Percentiles rank a stretch among this genome's conserved stretches.
Conservation (phyloP, 352 stramenopile species). For the Phytophthora melonis region DNA sequence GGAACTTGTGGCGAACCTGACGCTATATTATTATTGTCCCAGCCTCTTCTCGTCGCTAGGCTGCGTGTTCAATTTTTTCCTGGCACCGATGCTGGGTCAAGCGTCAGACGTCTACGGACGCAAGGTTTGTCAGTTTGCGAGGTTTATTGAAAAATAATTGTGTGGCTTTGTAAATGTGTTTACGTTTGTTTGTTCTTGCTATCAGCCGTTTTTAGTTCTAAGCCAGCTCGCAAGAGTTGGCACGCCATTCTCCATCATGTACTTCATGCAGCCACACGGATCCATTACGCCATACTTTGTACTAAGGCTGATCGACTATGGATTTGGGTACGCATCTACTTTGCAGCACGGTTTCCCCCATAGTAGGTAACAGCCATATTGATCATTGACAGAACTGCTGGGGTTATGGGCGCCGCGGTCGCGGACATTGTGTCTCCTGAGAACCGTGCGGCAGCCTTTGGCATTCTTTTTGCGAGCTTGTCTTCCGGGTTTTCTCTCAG, state of each 20-base stretch:
- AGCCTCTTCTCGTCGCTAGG: conserved; percentile 77
- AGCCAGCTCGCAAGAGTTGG: conserved; percentile 69
- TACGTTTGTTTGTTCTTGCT: not conserved
- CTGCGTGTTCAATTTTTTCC: conserved; percentile 67
- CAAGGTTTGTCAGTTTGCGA: conserved; percentile 54
- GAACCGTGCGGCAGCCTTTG: conserved; percentile 69
- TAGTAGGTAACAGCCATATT: not conserved
- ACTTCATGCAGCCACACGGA: conserved; percentile 64
- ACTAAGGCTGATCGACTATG: conserved; percentile 66
- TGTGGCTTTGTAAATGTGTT: not conserved
- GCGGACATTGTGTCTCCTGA: conserved; percentile 67
- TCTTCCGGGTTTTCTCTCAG: too few species aligned
- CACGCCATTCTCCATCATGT: conserved; percentile 76
- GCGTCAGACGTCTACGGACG: conserved; percentile 79
- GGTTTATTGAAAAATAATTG: too few species aligned
- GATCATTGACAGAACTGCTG: conserved; percentile 51
- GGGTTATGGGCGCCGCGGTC: conserved; percentile 68
- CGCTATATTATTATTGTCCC: not conserved
- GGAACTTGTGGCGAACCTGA: not conserved
- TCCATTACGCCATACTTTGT: conserved; percentile 75
- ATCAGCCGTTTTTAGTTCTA: conserved; percentile 76
- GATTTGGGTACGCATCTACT: conserved; percentile 59
- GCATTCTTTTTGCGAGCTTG: conserved; percentile 61
- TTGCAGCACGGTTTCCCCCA: not conserved
- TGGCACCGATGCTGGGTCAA: conserved; percentile 77